Evolutionary conservation across 2,329 filamentous ascomycete species (phyloP).

Genomic region (Colletotrichum camelliae): DNA sequence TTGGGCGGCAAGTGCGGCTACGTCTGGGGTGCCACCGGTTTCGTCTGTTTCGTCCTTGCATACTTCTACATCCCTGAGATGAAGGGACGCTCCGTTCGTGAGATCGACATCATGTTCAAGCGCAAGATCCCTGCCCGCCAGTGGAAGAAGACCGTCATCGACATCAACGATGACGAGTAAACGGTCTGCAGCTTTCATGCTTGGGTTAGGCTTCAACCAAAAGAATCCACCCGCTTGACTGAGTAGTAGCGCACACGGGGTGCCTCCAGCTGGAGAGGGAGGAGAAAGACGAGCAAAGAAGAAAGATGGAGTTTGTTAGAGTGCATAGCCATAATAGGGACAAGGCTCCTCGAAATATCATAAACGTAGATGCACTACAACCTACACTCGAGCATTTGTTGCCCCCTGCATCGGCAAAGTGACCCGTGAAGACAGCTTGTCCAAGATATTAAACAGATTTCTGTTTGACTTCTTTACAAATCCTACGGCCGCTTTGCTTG

Average conservation of each 20-base stretch:
- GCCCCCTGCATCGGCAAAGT: not conserved
- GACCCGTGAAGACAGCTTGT: not conserved
- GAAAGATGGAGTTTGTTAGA: not conserved
- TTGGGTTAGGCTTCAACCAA: not conserved
- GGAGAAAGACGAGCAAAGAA: not conserved
- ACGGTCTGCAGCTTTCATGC: slow-evolving; percentile 1
- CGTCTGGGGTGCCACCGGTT: slow-evolving; percentile 63
- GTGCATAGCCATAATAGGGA: not conserved
- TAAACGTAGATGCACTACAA: not conserved
- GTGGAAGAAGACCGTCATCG: slow-evolving; percentile 60
- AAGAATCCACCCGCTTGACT: not conserved
- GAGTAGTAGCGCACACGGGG: not conserved
- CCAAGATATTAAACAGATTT: not conserved
- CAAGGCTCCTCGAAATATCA: not conserved
- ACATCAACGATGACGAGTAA: slow-evolving; percentile 68
- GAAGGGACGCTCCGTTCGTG: slow-evolving; percentile 63
- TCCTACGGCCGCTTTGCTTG: not conserved
- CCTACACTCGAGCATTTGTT: not conserved
- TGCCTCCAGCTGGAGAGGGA: not conserved
- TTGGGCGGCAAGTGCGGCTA: slow-evolving; percentile 63
- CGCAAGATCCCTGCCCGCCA: slow-evolving; percentile 59
- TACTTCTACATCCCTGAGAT: slow-evolving; percentile 60
- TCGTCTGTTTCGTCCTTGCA: slow-evolving; percentile 57
- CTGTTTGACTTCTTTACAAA: not conserved
- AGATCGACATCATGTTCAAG: slow-evolving; percentile 66